These are phyloP conservation scores for Stromatinia cepivora DNA, from an alignment of 2,329 filamentous ascomycete species.

Conservation along the genomic window DNA sequence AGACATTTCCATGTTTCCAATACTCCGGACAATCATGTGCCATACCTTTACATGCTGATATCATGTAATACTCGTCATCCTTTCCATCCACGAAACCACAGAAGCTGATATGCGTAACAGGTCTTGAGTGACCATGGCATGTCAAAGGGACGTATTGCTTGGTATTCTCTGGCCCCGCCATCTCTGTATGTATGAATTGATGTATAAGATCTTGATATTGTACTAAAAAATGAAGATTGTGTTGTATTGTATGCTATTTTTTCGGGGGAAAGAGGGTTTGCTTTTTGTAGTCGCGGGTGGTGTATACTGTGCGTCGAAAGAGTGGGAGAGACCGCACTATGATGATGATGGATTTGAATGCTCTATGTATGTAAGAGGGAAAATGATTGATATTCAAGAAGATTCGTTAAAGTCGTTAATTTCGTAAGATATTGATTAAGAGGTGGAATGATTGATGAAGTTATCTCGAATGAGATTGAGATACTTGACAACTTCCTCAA, in stretches of 20 bases:
- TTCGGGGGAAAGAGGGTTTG: neutral
- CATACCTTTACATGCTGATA: slow-evolving; percentile 69
- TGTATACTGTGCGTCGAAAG: slow-evolving; percentile 10
- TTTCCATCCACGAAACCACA: slow-evolving; percentile 55
- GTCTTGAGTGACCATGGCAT: slow-evolving; percentile 73
- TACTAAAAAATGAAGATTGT: neutral
- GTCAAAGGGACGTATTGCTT: slow-evolving; percentile 62
- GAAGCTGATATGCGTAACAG: slow-evolving; percentile 72
- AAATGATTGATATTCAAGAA: slow-evolving; percentile 33
- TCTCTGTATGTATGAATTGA: slow-evolving; percentile 23
- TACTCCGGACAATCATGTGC: neutral
- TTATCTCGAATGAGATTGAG: neutral
- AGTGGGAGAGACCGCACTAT: slow-evolving; percentile 14
- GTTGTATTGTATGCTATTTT: neutral
- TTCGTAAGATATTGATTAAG: slow-evolving; percentile 33
- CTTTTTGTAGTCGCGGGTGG: neutral
- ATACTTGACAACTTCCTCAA: slow-evolving; percentile 3
- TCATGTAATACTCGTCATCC: slow-evolving; percentile 70
- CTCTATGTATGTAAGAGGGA: slow-evolving; percentile 17
- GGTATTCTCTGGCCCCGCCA: slow-evolving; percentile 36
- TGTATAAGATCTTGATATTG: neutral
- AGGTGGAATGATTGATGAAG: slow-evolving; percentile 4
- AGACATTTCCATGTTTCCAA: slow-evolving; percentile 1
- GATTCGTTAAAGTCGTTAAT: slow-evolving; percentile 42
- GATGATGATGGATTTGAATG: neutral